Conservation (phyloP, 2,329 filamentous ascomycete species). For the Trichoderma gracile region DNA sequence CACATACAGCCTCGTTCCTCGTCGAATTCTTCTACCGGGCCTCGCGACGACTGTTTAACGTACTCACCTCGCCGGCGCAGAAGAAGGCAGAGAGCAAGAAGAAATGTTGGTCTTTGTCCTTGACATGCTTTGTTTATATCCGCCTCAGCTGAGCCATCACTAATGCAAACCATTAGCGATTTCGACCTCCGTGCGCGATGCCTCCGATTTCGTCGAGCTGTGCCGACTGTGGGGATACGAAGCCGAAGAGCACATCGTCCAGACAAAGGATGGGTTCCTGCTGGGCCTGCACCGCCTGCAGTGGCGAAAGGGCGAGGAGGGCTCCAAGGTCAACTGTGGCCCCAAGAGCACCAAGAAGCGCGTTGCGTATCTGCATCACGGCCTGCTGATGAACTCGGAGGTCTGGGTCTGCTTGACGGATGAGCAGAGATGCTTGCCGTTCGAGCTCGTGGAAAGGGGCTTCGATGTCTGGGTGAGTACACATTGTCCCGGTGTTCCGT, state of each 20-base stretch:
- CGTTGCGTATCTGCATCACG: conserved; percentile 92
- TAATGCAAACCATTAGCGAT: conserved; percentile 50
- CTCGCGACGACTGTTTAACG: conserved; percentile 81
- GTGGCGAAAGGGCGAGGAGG: conserved; percentile 79
- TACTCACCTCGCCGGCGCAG: conserved; percentile 68
- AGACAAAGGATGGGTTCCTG: conserved; percentile 91
- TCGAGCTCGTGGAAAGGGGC: conserved; percentile 82
- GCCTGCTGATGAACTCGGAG: conserved; percentile 97
- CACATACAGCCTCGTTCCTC: conserved; percentile 66
- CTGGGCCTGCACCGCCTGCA: conserved; percentile 86
- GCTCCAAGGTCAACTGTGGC: conserved; percentile 73
- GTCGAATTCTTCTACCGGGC: conserved; percentile 80
- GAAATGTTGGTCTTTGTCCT: conserved; percentile 51
- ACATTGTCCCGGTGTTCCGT: no score
- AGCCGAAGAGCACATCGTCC: conserved; percentile 93
- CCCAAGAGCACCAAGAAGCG: conserved; percentile 71
- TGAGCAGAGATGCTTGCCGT: conserved; percentile 80
- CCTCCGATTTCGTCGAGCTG: conserved; percentile 91
- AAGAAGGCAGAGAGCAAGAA: conserved; percentile 68
- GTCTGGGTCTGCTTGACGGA: conserved; percentile 96
- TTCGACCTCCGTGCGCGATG: conserved; percentile 77
- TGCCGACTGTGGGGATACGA: conserved; percentile 89
- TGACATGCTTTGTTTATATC: no score
- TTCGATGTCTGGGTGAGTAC: conserved; percentile 88
- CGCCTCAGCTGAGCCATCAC: conserved; percentile 22